Conservation (phyloP, 2,329 filamentous ascomycete genomes). For the Dendrostoma leiphaemia region DNA sequence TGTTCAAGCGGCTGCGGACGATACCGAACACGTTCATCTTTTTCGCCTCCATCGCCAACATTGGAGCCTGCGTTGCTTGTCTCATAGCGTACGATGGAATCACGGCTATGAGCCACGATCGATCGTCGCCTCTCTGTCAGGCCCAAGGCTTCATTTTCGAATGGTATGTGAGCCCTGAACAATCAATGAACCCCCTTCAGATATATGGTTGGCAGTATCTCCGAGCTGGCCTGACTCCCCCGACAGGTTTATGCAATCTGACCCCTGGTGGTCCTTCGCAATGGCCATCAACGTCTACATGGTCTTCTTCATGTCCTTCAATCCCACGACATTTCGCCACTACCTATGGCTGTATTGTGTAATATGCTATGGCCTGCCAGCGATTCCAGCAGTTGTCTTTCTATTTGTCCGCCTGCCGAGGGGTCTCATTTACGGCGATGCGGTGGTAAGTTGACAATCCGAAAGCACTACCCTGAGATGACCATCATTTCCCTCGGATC, state of each 20-base stretch:
- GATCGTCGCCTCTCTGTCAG: constrained; percentile 56
- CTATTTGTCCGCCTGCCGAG: constrained; percentile 50
- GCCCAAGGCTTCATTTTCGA: constrained; percentile 62
- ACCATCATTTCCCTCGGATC: no score
- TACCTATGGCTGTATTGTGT: constrained; percentile 71
- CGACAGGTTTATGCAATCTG: constrained; percentile 73
- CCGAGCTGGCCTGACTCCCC: neutral
- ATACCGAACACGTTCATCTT: constrained; percentile 62
- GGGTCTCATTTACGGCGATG: constrained; percentile 52
- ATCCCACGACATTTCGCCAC: constrained; percentile 65
- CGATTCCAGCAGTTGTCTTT: constrained; percentile 64
- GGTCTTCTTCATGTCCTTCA: constrained; percentile 60
- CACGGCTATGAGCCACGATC: constrained; percentile 38
- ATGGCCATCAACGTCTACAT: constrained; percentile 83
- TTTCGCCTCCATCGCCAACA: constrained; percentile 58
- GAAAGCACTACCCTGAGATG: neutral
- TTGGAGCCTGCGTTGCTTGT: constrained; percentile 62
- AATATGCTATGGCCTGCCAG: constrained; percentile 70
- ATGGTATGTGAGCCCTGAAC: no score
- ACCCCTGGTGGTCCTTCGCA: constrained; percentile 74
- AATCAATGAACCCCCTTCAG: no score
- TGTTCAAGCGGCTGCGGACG: constrained; percentile 52
- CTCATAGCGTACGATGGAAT: constrained; percentile 69
- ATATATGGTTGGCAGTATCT: fast-evolving
- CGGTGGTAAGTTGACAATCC: constrained; percentile 43